Evolutionary conservation across 2,329 filamentous ascomycete genomes (phyloP).

Genomic region (Alternaria postmessia): DNA sequence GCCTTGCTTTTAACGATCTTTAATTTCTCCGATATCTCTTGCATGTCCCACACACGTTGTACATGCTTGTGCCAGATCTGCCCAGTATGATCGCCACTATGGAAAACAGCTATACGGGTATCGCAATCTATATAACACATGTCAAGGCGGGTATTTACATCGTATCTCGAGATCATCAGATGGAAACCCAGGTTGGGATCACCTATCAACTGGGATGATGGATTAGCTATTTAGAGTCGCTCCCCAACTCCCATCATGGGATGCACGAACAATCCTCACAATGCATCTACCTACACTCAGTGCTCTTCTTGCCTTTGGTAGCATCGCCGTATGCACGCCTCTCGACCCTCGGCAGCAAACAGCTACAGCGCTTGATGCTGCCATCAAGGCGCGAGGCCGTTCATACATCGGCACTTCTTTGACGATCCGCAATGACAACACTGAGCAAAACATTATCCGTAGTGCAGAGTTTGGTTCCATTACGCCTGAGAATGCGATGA

Average conservation of each 20-base stretch:
- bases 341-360: constrained; percentile 26
- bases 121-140: constrained; percentile 16
- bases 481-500: constrained; percentile 51
- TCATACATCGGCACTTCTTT: constrained; percentile 48
- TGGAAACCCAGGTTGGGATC: constrained; percentile 1
- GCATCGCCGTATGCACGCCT: constrained; percentile 24
- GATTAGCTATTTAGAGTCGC: background rate
- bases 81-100: constrained; percentile 7
- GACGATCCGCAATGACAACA: constrained; percentile 46
- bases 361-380: constrained; percentile 31
- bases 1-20: constrained; percentile 11
- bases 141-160: constrained; percentile 25
- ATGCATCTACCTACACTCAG: constrained; percentile 33
- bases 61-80: constrained; percentile 3
- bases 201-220: background rate
- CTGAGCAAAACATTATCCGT: constrained; percentile 33
- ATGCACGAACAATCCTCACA: background rate
- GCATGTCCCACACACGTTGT: background rate
- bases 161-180: constrained; percentile 4
- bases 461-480: constrained; percentile 44
- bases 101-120: constrained; percentile 7
- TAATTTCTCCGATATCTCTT: constrained; percentile 23
- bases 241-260: background rate
- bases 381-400: constrained; percentile 36
- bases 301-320: constrained; percentile 30